Evolutionary conservation across 2,329 filamentous ascomycete species (phyloP).

Genomic region (Curvularia verruculosa): DNA sequence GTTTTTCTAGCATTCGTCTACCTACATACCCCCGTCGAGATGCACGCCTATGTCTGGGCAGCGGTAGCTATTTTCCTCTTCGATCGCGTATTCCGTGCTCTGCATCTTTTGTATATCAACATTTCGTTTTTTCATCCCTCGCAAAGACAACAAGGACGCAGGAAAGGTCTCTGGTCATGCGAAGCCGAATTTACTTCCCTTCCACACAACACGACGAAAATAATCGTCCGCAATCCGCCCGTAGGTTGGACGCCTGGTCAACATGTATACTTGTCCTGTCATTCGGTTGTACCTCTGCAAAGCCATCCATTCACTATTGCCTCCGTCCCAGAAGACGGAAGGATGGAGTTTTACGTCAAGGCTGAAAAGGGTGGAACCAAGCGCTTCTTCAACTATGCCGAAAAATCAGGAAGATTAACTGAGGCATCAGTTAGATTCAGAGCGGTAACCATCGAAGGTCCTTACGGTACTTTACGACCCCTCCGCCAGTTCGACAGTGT

Average conservation of each 20-base stretch:
- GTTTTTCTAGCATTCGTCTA: conserved; percentile 69
- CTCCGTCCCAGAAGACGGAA: conserved; percentile 61
- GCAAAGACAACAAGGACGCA: conserved; percentile 35
- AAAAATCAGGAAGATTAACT: conserved; percentile 44
- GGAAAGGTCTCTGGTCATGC: conserved; percentile 45
- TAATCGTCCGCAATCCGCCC: conserved; percentile 62
- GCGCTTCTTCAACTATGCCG: conserved; percentile 58
- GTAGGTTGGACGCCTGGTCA: conserved; percentile 67
- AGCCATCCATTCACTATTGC: conserved; percentile 70
- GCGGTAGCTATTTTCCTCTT: conserved; percentile 66
- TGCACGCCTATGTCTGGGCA: conserved; percentile 70
- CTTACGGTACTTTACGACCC: conserved; percentile 59
- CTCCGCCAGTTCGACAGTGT: conserved; percentile 67
- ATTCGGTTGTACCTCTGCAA: conserved; percentile 62
- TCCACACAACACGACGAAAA: conserved; percentile 61
- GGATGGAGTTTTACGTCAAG: conserved; percentile 63
- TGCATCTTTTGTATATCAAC: conserved; percentile 49
- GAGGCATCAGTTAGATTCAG: conserved; percentile 26
- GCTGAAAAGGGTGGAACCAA: conserved; percentile 60
- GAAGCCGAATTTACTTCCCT: conserved; percentile 54
- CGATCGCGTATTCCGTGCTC: conserved; percentile 62
- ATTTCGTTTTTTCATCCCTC: conserved; percentile 50
- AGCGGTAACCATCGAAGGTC: conserved; percentile 60
- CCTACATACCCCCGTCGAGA: conserved; percentile 65
- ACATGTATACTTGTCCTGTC: conserved; percentile 66